phyloP scores from a whole-genome alignment of 2,329 filamentous ascomycete species.

The Hawksworthiomyces lignivorus region DNA sequence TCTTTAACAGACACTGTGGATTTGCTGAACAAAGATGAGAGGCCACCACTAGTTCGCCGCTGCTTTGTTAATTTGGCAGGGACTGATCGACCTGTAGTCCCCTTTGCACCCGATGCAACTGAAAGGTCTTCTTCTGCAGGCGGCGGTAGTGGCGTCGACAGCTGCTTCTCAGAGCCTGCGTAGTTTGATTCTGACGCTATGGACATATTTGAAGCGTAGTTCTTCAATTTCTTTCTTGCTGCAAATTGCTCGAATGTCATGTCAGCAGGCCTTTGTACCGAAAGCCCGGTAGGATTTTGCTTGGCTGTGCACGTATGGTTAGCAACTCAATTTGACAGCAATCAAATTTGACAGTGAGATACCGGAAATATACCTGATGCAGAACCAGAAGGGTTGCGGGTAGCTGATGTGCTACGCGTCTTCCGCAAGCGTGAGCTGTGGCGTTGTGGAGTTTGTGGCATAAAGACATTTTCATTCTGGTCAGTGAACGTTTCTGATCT shows the following conservation, averaged over 20 bases:
- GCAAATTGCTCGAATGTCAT: slow-evolving; percentile 11
- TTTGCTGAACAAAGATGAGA: slow-evolving; percentile 9
- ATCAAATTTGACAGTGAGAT: too few species aligned
- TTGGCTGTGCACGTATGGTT: background rate
- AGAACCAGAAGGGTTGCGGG: background rate
- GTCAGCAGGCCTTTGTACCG: slow-evolving; percentile 3
- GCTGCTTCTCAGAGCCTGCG: slow-evolving; percentile 4
- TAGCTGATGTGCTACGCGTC: slow-evolving; percentile 12
- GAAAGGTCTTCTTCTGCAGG: slow-evolving; percentile 7
- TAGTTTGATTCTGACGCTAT: slow-evolving; percentile 7
- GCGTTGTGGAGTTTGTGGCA: background rate
- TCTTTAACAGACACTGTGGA: background rate
- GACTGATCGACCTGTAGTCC: background rate
- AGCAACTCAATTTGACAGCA: background rate
- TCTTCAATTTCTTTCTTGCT: slow-evolving; percentile 6
- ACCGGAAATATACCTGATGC: too few species aligned
- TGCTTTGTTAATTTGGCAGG: slow-evolving; percentile 8
- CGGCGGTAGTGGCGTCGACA: slow-evolving; percentile 5
- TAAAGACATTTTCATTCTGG: slow-evolving; percentile 1
- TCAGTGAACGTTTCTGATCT: slow-evolving; percentile 13
- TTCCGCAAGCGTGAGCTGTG: slow-evolving; percentile 6
- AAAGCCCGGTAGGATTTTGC: background rate
- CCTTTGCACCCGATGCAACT: background rate
- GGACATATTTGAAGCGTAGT: slow-evolving; percentile 7
- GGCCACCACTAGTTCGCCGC: slow-evolving; percentile 4